Evolutionary conservation across 768 basidiomycete species (phyloP).

Genomic region (Nevesoporus exiguus): DNA sequence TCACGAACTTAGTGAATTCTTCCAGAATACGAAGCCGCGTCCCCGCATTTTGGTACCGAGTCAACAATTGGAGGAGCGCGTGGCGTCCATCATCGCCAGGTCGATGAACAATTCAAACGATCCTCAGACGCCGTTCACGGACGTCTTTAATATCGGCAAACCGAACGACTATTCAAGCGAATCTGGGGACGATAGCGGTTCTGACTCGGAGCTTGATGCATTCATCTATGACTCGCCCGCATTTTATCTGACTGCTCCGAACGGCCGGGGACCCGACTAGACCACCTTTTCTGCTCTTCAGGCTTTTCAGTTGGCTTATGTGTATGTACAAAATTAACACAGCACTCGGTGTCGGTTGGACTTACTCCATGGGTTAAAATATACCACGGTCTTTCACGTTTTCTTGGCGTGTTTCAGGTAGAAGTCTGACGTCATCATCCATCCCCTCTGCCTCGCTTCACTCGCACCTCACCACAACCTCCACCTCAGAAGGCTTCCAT

Average conservation of each 20-base stretch:
- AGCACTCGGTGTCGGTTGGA: background rate
- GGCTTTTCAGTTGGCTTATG: background rate
- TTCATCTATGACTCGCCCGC: slow-evolving; percentile 60
- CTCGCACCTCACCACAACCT: slow-evolving; percentile 14
- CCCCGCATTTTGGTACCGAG: slow-evolving; percentile 45
- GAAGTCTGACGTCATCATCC: slow-evolving; percentile 21
- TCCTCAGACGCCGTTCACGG: slow-evolving; percentile 78
- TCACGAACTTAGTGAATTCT: slow-evolving; percentile 72
- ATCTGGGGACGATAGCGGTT: slow-evolving; percentile 44
- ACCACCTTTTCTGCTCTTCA: background rate
- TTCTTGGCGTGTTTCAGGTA: slow-evolving; percentile 5
- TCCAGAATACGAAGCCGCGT: slow-evolving; percentile 45
- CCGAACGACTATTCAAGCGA: slow-evolving; percentile 37
- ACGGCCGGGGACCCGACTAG: slow-evolving; percentile 34
- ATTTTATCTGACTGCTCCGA: slow-evolving; percentile 43
- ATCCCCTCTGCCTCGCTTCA: slow-evolving; percentile 14
- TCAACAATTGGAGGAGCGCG: slow-evolving; percentile 67
- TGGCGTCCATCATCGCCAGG: slow-evolving; percentile 79
- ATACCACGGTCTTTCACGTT: slow-evolving; percentile 10
- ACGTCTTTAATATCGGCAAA: slow-evolving; percentile 63
- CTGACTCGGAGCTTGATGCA: slow-evolving; percentile 44
- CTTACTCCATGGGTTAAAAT: background rate
- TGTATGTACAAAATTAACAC: background rate
- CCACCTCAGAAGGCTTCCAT: slow-evolving; percentile 12
- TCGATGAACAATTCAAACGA: slow-evolving; percentile 55